phyloP scores from a whole-genome alignment of 305 asterid species.

The Coffea humblotiana region DNA sequence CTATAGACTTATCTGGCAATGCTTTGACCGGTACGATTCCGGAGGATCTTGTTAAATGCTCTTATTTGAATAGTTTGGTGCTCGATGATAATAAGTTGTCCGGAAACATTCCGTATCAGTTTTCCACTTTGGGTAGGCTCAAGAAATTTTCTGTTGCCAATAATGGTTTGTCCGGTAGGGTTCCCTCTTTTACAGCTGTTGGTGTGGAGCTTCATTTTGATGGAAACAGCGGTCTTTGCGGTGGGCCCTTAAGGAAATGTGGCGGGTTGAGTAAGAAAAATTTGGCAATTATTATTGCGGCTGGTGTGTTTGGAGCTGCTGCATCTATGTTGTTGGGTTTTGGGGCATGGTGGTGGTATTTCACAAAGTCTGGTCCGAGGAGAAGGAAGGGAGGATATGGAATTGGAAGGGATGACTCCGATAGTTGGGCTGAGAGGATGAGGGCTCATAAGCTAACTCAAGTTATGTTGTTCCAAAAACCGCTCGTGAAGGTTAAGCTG shows the following conservation, averaged over 20 bases:
- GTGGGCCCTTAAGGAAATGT: conserved; percentile 64
- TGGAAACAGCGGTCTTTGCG: conserved; percentile 78
- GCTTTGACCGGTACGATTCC: conserved; percentile 67
- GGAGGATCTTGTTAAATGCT: conserved; percentile 53
- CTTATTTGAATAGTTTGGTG: conserved; percentile 52
- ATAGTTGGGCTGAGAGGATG: conserved; percentile 65
- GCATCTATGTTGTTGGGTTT: conserved; percentile 76
- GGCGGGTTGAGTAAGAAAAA: conserved; percentile 68
- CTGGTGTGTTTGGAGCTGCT: conserved; percentile 90
- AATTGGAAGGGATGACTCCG: conserved; percentile 50
- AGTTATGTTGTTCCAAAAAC: conserved; percentile 79
- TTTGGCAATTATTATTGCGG: conserved; percentile 72
- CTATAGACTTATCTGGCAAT: conserved; percentile 63
- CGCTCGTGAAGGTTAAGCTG: conserved; percentile 82
- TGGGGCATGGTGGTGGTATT: conserved; percentile 88
- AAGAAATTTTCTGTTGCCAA: conserved; percentile 53
- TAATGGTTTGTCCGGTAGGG: conserved; percentile 60
- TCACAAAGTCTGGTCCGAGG: conserved; percentile 32
- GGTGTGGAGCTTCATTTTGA: conserved; percentile 35
- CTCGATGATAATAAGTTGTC: conserved; percentile 49
- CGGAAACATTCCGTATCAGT: conserved; percentile 61
- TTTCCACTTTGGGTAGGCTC: conserved; percentile 59
- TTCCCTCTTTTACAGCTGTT: conserved; percentile 43
- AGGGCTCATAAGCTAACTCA: conserved; percentile 78
- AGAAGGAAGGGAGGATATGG: conserved; percentile 64